A percentile compares a stretch with the other conserved stretches of the same genome.
Evolutionary conservation across 257 asterid genomes (phyloP).

Genomic region (Plantago elongata): DNA sequence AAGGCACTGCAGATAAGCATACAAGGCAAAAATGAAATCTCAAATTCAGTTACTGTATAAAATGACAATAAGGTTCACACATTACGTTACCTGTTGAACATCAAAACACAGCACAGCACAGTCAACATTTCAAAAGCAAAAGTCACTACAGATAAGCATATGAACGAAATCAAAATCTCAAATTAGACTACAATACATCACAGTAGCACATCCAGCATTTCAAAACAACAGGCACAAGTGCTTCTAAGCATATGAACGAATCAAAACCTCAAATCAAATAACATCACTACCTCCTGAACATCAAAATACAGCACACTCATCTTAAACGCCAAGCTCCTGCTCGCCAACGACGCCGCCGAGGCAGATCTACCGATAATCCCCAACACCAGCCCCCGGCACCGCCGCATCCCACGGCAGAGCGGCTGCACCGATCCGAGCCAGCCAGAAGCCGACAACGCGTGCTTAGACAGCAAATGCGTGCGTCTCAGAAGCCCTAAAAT

Average conservation of each 20-base stretch:
- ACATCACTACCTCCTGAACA: slow-evolving; percentile 60
- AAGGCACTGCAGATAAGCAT: too few relatives aligned
- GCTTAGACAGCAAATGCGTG: slow-evolving; percentile 89
- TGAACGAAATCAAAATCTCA: not conserved
- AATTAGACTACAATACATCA: too few relatives aligned
- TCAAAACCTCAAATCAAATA: too few relatives aligned
- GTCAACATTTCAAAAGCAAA: too few relatives aligned
- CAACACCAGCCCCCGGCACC: slow-evolving; percentile 73
- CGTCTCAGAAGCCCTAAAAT: slow-evolving; percentile 82
- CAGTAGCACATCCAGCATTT: not conserved
- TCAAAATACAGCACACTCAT: slow-evolving; percentile 96
- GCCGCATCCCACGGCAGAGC: slow-evolving; percentile 87
- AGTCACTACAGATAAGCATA: too few relatives aligned
- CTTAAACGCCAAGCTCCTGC: slow-evolving; percentile 87
- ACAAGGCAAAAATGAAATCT: too few relatives aligned
- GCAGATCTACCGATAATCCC: slow-evolving; percentile 97
- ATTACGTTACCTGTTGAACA: too few relatives aligned
- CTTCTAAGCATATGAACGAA: not conserved
- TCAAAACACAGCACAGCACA: too few relatives aligned
- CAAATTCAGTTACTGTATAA: too few relatives aligned
- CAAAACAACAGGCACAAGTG: not conserved
- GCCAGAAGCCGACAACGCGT: slow-evolving; percentile 86
- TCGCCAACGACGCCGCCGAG: slow-evolving; percentile 83
- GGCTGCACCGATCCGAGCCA: slow-evolving; percentile 99
- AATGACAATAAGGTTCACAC: too few relatives aligned